Evolutionary conservation across 1,284 basidiomycete genomes (phyloP).

Genomic region (Polyporus tsugae): DNA sequence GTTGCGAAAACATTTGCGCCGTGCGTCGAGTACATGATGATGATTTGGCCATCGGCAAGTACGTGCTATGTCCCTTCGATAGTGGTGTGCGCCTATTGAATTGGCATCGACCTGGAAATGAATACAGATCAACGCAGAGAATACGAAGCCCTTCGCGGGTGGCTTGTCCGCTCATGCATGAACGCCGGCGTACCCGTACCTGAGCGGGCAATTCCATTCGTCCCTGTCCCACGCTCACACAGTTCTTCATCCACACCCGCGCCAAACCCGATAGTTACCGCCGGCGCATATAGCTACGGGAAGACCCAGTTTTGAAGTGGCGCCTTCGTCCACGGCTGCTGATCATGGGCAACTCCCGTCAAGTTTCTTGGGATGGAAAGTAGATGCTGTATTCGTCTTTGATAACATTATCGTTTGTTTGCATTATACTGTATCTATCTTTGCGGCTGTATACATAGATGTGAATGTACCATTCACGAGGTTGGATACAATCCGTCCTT

Average conservation of each 20-base stretch:
- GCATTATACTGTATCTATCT: background rate
- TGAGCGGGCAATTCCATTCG: constrained; percentile 11
- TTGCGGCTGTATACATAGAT: background rate
- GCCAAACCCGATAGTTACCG: background rate
- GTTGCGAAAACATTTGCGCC: constrained; percentile 68
- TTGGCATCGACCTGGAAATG: background rate
- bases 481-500: background rate
- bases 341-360: background rate
- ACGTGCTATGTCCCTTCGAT: constrained; percentile 30
- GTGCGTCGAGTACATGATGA: constrained; percentile 70
- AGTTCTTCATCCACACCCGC: background rate
- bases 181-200: constrained; percentile 17
- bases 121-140: constrained; percentile 17
- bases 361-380: background rate
- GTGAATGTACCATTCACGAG: background rate
- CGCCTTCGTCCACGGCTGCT: background rate
- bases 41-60: constrained; percentile 75
- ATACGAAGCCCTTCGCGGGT: constrained; percentile 21
- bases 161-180: constrained; percentile 23
- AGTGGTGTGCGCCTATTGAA: background rate
- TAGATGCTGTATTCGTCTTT: background rate
- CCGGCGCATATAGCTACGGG: background rate
- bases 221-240: background rate
- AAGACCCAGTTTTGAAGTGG: background rate
- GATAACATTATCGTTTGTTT: background rate